phyloP scores from a whole-genome alignment of 2,329 filamentous ascomycete genomes.

The Cyphellophora attinorum region DNA sequence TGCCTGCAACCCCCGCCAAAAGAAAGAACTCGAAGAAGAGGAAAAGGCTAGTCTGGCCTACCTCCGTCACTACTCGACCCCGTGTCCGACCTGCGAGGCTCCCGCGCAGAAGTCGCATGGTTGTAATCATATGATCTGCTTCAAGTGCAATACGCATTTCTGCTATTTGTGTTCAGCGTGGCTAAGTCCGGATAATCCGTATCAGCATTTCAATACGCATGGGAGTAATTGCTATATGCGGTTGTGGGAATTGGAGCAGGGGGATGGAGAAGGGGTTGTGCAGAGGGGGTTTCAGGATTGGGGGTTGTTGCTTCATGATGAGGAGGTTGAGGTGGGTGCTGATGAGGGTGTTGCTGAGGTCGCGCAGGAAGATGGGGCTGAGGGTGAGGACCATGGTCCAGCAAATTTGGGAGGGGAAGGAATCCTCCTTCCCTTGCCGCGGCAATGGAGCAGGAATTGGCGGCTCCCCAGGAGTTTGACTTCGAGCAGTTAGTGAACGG shows the following conservation, averaged over 20 bases:
- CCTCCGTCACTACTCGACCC: constrained; percentile 68
- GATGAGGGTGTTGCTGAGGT: too few relatives aligned
- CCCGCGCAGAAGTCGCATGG: constrained; percentile 85
- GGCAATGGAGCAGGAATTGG: too few relatives aligned
- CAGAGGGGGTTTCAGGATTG: too few relatives aligned
- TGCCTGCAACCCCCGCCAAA: constrained; percentile 56
- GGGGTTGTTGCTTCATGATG: constrained; percentile 18
- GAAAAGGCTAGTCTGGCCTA: constrained; percentile 83
- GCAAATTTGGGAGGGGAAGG: too few relatives aligned
- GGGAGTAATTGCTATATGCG: constrained; percentile 69
- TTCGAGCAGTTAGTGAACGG: too few relatives aligned
- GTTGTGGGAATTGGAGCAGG: constrained; percentile 80
- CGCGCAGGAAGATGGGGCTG: too few relatives aligned
- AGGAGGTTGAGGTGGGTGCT: constrained; percentile 28
- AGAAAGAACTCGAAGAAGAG: constrained; percentile 66
- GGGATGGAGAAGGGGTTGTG: constrained; percentile 55
- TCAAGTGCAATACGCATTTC: constrained; percentile 81
- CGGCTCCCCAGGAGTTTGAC: too few relatives aligned
- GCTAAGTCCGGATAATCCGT: constrained; percentile 72
- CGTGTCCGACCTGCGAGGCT: constrained; percentile 78
- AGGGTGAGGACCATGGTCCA: too few relatives aligned
- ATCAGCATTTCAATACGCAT: constrained; percentile 72
- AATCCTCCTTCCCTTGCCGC: too few relatives aligned
- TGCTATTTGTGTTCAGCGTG: constrained; percentile 91
- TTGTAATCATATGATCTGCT: constrained; percentile 96